Percentiles rank a stretch among this genome's conserved stretches.
phyloP scores from a whole-genome alignment of 108 stramenopile genomes.

The Aurantiochytrium sp. region DNA sequence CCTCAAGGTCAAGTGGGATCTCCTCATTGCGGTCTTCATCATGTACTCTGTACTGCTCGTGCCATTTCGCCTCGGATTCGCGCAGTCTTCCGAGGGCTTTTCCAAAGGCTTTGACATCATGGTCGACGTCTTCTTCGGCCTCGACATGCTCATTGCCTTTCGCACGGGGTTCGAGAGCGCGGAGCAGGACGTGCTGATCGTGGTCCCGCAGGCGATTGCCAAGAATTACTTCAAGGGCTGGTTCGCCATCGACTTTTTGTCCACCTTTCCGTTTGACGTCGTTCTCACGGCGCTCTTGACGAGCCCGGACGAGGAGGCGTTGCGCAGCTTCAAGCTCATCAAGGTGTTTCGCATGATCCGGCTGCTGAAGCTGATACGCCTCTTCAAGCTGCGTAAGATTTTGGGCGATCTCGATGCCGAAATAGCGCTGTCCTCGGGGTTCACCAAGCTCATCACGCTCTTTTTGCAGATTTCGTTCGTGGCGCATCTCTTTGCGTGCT shows the following conservation, averaged over 20 bases:
- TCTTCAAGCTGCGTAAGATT: conserved; percentile 33
- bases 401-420: background rate
- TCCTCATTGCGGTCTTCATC: conserved; percentile 42
- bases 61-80: conserved; percentile 50
- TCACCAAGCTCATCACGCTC: conserved; percentile 34
- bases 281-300: background rate
- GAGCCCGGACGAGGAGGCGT: conserved; percentile 1
- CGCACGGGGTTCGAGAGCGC: conserved; percentile 40
- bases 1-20: conserved; percentile 42
- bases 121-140: conserved; percentile 38
- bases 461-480: conserved; percentile 41
- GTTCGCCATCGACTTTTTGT: conserved; percentile 46
- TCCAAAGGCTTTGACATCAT: conserved; percentile 37
- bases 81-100: background rate
- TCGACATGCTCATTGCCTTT: conserved; percentile 53
- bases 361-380: conserved; percentile 42
- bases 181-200: conserved; percentile 38
- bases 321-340: conserved; percentile 44
- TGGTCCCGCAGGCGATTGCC: conserved; percentile 33
- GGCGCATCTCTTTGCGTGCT: conserved; percentile 52
- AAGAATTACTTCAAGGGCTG: conserved; percentile 41
- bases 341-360: conserved; percentile 45
- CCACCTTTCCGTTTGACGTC: conserved; percentile 53
- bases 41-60: conserved; percentile 42
- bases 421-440: background rate